Percentiles rank a stretch among this genome's conserved stretches.
Conservation (phyloP, 495 filamentous ascomycete genomes). For the Schizothecium vesticola region DNA sequence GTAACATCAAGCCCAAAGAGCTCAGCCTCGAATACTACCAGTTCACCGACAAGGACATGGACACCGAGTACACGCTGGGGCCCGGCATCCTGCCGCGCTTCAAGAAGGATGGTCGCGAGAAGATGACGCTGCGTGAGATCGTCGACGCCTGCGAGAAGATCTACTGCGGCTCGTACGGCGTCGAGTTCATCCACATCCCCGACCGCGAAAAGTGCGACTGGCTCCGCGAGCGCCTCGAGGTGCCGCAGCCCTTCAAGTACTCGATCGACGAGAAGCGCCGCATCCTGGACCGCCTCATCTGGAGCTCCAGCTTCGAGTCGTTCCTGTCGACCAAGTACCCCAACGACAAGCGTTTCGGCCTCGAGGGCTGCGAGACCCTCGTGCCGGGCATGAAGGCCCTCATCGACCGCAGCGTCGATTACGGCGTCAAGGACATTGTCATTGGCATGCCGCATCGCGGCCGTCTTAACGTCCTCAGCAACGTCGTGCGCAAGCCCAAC, state of each 20-base stretch:
- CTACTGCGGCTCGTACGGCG: constrained; percentile 93
- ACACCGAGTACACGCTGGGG: constrained; percentile 85
- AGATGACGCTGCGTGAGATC: constrained; percentile 96
- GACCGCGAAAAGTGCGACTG: constrained; percentile 97
- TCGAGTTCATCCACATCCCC: constrained; percentile 98
- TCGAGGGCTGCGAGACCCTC: constrained; percentile 92
- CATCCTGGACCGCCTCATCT: constrained; percentile 95
- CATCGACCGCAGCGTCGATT: constrained; percentile 96
- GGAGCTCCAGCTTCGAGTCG: constrained; percentile 91
- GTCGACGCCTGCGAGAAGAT: constrained; percentile 87
- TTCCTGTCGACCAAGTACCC: constrained; percentile 97
- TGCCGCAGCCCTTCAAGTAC: constrained; percentile 92
- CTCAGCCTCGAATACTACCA: constrained; percentile 87
- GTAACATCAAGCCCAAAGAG: constrained; percentile 86
- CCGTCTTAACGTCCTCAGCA: constrained; percentile 94
- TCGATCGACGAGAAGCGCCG: constrained; percentile 94
- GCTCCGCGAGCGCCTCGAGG: constrained; percentile 89
- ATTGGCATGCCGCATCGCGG: constrained; percentile 99
- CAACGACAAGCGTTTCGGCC: constrained; percentile 98
- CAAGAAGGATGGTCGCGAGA: constrained; percentile 76
- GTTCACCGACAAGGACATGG: constrained; percentile 90
- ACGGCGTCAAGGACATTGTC: constrained; percentile 96
- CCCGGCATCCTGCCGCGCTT: constrained; percentile 96
- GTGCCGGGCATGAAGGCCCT: constrained; percentile 99
- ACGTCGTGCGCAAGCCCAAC: constrained; percentile 97